A percentile compares a stretch with the other conserved stretches of the same genome.
These are phyloP conservation scores for Ustulina deusta DNA, from an alignment of 2,329 filamentous ascomycete species.

Conservation along the genomic window DNA sequence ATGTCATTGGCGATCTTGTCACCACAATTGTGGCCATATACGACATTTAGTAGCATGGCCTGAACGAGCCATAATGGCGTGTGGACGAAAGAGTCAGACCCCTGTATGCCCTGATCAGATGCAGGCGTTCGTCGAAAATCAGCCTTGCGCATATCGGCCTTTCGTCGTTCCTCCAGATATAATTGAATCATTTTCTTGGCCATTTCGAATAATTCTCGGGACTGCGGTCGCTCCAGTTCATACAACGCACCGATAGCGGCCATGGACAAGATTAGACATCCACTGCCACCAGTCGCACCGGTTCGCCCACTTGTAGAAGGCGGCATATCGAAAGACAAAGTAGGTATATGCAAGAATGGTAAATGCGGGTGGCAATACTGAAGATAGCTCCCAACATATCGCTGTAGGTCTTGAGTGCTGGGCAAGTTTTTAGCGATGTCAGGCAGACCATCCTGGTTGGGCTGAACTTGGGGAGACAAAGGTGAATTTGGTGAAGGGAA, in stretches of 20 bases:
- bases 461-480: slow-evolving; percentile 64
- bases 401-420: slow-evolving; percentile 85
- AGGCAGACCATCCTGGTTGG: slow-evolving; percentile 61
- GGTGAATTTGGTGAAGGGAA: slow-evolving; percentile 67
- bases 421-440: slow-evolving; percentile 73
- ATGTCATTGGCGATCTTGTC: slow-evolving; percentile 93
- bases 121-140: slow-evolving; percentile 66
- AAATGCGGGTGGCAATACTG: slow-evolving; percentile 93
- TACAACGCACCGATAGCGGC: slow-evolving; percentile 81
- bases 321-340: slow-evolving; percentile 87
- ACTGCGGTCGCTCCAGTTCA: slow-evolving; percentile 82
- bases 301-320: slow-evolving; percentile 72
- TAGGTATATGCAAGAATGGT: slow-evolving; percentile 93
- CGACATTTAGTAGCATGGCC: slow-evolving; percentile 94
- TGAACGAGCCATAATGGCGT: slow-evolving; percentile 96
- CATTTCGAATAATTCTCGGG: slow-evolving; percentile 88
- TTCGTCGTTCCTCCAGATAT: slow-evolving; percentile 90
- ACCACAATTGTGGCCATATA: slow-evolving; percentile 94
- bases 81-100: slow-evolving; percentile 72
- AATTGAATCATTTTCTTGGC: slow-evolving; percentile 95
- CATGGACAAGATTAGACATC: slow-evolving; percentile 89
- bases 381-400: slow-evolving; percentile 90
- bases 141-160: slow-evolving; percentile 79
- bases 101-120: slow-evolving; percentile 60
- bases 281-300: slow-evolving; percentile 78